Evolutionary conservation across 306 rosid genomes (phyloP), one percentile per base, ranked within the genome.

Genomic region (Betula pendula): DNA sequence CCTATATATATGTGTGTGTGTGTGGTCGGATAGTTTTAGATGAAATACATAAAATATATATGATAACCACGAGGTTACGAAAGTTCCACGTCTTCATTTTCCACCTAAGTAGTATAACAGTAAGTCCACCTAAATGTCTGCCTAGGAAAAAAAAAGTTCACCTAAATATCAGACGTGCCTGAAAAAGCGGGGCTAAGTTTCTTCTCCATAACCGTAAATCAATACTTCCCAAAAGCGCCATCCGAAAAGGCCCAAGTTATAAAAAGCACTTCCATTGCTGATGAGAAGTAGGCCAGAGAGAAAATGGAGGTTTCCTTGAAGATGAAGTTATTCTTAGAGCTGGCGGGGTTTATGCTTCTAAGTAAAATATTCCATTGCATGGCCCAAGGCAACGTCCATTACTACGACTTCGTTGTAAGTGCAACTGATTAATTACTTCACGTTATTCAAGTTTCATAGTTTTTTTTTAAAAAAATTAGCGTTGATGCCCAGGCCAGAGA

Each of bases 341-440:
- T 62, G 6, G 4, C 24, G 44, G 68, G 68, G 24, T 16, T 62
- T 16, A 17, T 31, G 68, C 13, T 62, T 31, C 44, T 62, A 6
- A 62, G 68, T 62, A 11, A 62, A 62, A 29, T 62, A 25, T 40
- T 56, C 3, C 20, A 31, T 31, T 62, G 44, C 44, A 62, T 17
- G 20, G 68, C 68, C 17, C 68, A 29, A 14, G 16, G 15, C 44
- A 31, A 62, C 20, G 68, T 31, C 3, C 74, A 48, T 27, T 70
- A 47, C 59, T 48, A 70, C 35, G 74, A 70, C 59, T 70, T 70
- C 11, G 59, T 70, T 48, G 74, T 70, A 70, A 70, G 74, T 70
- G 6, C 24, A 7, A 35, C 40, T 3, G 17, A 6, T 13, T 3
- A 27, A 3, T 43, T 16, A 11, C 19, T 17, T 20, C 33, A 68